A percentile compares a stretch with the other conserved stretches of the same genome.
Evolutionary conservation across 2,329 filamentous ascomycete genomes (phyloP).

Genomic region (Rhexocercosporidium sp.): DNA sequence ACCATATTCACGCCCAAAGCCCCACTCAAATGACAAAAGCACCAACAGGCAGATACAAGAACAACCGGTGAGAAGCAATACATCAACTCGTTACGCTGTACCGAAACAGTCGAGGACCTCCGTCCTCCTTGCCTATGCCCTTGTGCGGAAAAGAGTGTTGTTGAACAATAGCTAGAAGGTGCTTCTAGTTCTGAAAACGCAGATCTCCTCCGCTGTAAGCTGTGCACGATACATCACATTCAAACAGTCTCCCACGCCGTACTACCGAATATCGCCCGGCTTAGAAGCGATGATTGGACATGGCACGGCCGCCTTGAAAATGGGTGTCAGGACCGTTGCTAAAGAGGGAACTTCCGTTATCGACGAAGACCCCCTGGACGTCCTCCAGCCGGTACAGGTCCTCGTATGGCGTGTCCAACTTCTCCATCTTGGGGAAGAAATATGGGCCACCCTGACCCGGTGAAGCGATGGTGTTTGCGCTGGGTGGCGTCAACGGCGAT

Average conservation of each 20-base stretch:
- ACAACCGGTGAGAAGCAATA: not conserved
- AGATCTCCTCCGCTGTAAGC: not conserved
- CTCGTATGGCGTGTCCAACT: constrained; percentile 32
- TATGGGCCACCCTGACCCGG: constrained; percentile 28
- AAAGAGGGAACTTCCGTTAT: constrained; percentile 36
- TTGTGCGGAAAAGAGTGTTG: not conserved
- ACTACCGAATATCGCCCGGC: not conserved
- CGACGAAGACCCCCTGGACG: constrained; percentile 38
- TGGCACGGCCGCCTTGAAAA: constrained; percentile 23
- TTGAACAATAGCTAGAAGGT: constrained; percentile 2
- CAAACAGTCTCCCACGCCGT: not conserved
- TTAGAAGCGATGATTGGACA: constrained; percentile 22
- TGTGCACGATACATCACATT: constrained; percentile 15
- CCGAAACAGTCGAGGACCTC: not conserved
- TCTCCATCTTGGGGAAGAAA: constrained; percentile 32
- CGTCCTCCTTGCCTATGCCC: not conserved
- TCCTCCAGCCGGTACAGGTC: constrained; percentile 34
- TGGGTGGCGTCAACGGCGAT: constrained; percentile 36
- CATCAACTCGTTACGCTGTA: constrained; percentile 3
- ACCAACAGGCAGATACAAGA: not conserved
- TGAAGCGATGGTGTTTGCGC: constrained; percentile 13
- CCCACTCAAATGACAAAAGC: not conserved
- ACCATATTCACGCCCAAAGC: not conserved
- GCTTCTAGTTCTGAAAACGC: constrained; percentile 2
- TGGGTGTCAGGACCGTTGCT: constrained; percentile 27